These are phyloP conservation scores for Magnusiomyces fungicola DNA, from an alignment of 1,139 yeast genomes.

Conservation along the genomic window DNA sequence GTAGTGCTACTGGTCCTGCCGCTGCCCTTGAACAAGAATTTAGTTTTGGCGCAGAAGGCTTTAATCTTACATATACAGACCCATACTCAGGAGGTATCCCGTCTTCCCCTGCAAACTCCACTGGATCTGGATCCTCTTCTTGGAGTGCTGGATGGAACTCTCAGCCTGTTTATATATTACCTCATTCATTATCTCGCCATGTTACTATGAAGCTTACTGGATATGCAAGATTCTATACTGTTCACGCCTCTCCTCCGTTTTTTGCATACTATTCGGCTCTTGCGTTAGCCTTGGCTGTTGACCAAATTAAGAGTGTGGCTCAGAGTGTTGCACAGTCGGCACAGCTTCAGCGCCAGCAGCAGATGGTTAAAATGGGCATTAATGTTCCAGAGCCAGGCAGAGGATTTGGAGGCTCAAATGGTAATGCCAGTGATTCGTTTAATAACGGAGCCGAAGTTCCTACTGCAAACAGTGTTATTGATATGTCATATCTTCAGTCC, in stretches of 20 bases:
- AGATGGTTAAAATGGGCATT: background rate
- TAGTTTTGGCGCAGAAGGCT: background rate
- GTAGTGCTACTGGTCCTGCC: too few relatives aligned
- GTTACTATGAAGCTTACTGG: constrained; percentile 1
- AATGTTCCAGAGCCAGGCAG: background rate
- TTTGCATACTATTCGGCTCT: constrained; percentile 3
- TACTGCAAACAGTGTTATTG: background rate
- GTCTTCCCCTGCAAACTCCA: background rate
- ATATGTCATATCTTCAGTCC: background rate
- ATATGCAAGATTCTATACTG: constrained; percentile 2
- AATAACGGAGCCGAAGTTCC: background rate
- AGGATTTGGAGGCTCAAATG: background rate
- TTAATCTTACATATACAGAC: background rate
- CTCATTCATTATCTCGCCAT: background rate
- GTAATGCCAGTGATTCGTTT: background rate
- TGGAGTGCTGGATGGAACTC: background rate
- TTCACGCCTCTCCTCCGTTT: constrained; percentile 6
- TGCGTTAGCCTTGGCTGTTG: constrained; percentile 1
- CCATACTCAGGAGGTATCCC: background rate
- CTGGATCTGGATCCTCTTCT: background rate
- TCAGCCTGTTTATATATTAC: background rate
- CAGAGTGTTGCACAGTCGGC: background rate
- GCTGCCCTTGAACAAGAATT: too few relatives aligned
- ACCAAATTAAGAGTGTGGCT: constrained; percentile 3
- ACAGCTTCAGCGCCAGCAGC: background rate